Evolutionary conservation across 352 stramenopile genomes (phyloP).

Genomic region (Pythium scleroteichum): DNA sequence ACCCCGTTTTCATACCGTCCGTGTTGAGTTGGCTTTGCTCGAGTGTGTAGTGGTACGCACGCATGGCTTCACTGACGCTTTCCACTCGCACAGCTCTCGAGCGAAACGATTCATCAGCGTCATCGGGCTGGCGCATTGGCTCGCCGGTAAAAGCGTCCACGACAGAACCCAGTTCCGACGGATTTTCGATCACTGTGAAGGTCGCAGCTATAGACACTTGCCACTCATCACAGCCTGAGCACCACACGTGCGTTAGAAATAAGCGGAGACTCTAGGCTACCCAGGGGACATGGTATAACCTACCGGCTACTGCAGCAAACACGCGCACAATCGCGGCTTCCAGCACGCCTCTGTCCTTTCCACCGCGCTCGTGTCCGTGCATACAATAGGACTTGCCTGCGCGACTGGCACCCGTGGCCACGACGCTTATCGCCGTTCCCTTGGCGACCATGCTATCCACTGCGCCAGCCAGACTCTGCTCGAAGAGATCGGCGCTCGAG

Average conservation of each 20-base stretch:
- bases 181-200: constrained; percentile 8
- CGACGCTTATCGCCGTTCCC: constrained; percentile 41
- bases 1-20: background rate
- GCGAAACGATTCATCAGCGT: too few relatives aligned
- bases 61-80: constrained; percentile 35
- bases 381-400: constrained; percentile 67
- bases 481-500: constrained; percentile 44
- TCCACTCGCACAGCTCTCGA: constrained; percentile 31
- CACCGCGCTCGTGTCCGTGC: constrained; percentile 39
- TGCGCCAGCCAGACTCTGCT: constrained; percentile 35
- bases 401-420: constrained; percentile 42
- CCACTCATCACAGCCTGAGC: constrained; percentile 15
- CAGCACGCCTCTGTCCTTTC: constrained; percentile 22
- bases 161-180: background rate
- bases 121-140: too few relatives aligned
- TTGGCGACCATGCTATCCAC: constrained; percentile 28
- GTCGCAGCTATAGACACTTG: constrained; percentile 14
- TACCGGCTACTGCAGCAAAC: constrained; percentile 10
- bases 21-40: background rate
- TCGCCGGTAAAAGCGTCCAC: constrained; percentile 17
- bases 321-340: constrained; percentile 22
- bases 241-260: background rate
- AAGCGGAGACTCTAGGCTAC: too few relatives aligned
- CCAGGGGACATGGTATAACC: too few relatives aligned
- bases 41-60: constrained; percentile 35